A percentile compares a stretch with the other conserved stretches of the same genome.
phyloP scores from a whole-genome alignment of 768 basidiomycete genomes.

The Podaxis sp. region DNA sequence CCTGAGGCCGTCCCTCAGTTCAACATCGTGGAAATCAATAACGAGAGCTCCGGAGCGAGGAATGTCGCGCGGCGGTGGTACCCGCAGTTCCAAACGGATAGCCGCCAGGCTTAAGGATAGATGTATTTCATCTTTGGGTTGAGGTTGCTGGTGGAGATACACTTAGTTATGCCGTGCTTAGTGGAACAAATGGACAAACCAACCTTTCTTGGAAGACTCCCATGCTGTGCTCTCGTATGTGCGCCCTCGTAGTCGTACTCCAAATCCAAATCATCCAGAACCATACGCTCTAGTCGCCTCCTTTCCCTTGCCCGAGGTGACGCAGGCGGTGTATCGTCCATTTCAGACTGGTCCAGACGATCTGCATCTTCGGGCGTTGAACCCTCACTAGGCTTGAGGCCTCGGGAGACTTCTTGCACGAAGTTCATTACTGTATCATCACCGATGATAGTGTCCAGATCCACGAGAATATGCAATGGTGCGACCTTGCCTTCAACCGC shows the following conservation, averaged over 20 bases:
- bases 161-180: not conserved
- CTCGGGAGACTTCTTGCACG: slow-evolving; percentile 35
- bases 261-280: slow-evolving; percentile 59
- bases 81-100: slow-evolving; percentile 67
- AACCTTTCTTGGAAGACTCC: not conserved
- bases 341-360: not conserved
- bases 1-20: slow-evolving; percentile 19
- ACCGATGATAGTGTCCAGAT: slow-evolving; percentile 48
- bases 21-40: slow-evolving; percentile 57
- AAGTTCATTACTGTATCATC: slow-evolving; percentile 43
- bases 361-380: not conserved
- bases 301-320: slow-evolving; percentile 37
- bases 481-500: slow-evolving; percentile 40
- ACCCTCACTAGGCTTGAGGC: not conserved
- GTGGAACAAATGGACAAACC: not conserved
- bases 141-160: not conserved
- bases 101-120: slow-evolving; percentile 43
- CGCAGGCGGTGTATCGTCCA: slow-evolving; percentile 36
- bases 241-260: slow-evolving; percentile 41
- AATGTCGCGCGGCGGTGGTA: slow-evolving; percentile 50
- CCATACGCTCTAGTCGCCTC: slow-evolving; percentile 43
- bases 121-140: not conserved
- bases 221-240: not conserved
- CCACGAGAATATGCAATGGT: slow-evolving; percentile 78
- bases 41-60: slow-evolving; percentile 70